Percentiles rank a stretch among this genome's conserved stretches.
Conservation (phyloP, 1,139 yeast genomes). For the Yamadazyma oceani region DNA sequence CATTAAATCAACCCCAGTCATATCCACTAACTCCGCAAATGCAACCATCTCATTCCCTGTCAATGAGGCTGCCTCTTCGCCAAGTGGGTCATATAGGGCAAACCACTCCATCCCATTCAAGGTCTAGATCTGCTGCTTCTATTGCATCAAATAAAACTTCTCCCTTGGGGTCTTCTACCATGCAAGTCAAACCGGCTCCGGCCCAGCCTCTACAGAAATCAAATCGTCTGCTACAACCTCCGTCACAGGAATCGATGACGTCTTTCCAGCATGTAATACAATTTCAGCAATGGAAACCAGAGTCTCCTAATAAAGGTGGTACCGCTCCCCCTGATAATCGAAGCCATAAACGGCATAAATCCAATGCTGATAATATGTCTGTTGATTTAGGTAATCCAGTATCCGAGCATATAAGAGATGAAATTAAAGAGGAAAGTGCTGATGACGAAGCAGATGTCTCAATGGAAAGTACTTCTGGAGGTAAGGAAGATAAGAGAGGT, state of each 20-base stretch:
- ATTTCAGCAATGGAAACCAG: constrained; percentile 56
- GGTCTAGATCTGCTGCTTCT: constrained; percentile 12
- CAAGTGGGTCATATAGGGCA: background rate
- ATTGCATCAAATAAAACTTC: constrained; percentile 15
- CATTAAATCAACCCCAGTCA: constrained; percentile 3
- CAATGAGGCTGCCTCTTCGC: background rate
- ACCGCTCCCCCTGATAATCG: constrained; percentile 8
- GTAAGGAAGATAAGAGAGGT: constrained; percentile 4
- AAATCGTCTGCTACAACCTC: constrained; percentile 31
- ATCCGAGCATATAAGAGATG: background rate
- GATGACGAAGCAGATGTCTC: constrained; percentile 12
- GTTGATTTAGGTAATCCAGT: constrained; percentile 13
- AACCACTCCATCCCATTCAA: constrained; percentile 9
- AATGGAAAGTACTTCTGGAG: constrained; percentile 11
- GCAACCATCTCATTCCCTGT: background rate
- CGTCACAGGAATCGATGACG: constrained; percentile 51
- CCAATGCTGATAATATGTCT: constrained; percentile 19
- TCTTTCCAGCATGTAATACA: constrained; percentile 54
- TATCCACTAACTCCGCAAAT: constrained; percentile 1
- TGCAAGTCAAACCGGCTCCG: constrained; percentile 46
- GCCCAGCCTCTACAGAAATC: constrained; percentile 46
- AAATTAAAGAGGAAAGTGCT: constrained; percentile 3
- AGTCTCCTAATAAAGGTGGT: constrained; percentile 25
- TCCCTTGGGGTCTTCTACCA: constrained; percentile 32
- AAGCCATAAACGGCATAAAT: constrained; percentile 18